Conservation (phyloP, 345 rosid species). For the Heritiera littoralis region DNA sequence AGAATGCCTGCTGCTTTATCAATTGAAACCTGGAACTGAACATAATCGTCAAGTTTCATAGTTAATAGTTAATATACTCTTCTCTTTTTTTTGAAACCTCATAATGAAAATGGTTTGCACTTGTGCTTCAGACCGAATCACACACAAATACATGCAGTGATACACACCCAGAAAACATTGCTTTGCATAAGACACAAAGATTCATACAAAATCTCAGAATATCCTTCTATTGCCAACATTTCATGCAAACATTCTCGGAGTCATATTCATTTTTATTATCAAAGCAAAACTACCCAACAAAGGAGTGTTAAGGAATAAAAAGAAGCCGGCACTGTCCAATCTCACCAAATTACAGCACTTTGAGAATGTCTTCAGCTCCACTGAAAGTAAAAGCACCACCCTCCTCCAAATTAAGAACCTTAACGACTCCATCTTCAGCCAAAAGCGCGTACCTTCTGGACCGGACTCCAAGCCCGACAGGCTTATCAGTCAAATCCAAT, state of each 20-base stretch:
- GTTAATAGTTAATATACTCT: too few species aligned
- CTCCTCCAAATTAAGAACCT: conserved; percentile 80
- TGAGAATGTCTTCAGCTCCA: conserved; percentile 86
- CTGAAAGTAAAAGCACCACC: conserved; percentile 92
- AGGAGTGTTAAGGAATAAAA: neutral
- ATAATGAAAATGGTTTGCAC: neutral
- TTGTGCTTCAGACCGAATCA: neutral
- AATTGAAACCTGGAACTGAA: neutral
- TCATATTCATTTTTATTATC: neutral
- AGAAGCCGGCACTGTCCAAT: neutral
- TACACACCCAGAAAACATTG: neutral
- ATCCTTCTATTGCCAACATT: neutral
- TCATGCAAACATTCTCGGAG: neutral
- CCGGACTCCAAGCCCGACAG: conserved; percentile 77
- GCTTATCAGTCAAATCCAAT: conserved; percentile 82
- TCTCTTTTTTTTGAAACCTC: neutral
- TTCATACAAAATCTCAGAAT: neutral
- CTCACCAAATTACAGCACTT: conserved; percentile 46
- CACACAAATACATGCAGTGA: neutral
- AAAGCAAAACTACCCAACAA: neutral
- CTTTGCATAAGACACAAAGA: neutral
- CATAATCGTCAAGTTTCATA: neutral
- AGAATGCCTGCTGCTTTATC: neutral
- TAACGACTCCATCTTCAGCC: conserved; percentile 85
- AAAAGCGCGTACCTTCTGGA: conserved; percentile 78